A percentile compares a stretch with the other conserved stretches of the same genome.
phyloP scores from a whole-genome alignment of 345 rosid genomes.

The Pistacia vera region DNA sequence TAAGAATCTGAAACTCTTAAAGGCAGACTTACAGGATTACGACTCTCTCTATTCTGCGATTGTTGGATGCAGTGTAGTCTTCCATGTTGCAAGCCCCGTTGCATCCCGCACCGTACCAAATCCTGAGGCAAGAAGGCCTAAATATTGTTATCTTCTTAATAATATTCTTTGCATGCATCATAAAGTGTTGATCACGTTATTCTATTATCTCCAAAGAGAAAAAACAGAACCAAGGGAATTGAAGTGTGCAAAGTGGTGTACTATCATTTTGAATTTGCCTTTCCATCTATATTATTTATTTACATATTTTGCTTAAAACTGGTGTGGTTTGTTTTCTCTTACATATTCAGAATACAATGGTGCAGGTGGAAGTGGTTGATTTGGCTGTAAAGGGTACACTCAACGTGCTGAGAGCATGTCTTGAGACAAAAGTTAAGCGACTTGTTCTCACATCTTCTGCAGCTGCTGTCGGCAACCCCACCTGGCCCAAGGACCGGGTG shows the following conservation, averaged over 20 bases:
- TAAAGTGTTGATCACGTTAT: no score
- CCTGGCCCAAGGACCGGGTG: slow-evolving; percentile 48
- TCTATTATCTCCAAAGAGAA: no score
- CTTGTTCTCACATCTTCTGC: slow-evolving; percentile 59
- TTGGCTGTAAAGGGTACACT: slow-evolving; percentile 71
- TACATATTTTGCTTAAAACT: no score
- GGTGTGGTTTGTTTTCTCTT: no score
- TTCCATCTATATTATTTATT: no score
- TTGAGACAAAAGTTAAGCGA: slow-evolving; percentile 55
- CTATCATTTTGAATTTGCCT: no score
- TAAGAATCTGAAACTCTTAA: slow-evolving; percentile 58
- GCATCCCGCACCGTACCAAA: slow-evolving; percentile 41
- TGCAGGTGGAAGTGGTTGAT: slow-evolving; percentile 56
- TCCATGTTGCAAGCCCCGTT: slow-evolving; percentile 76
- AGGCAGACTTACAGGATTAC: slow-evolving; percentile 67
- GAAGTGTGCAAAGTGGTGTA: no score
- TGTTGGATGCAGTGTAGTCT: slow-evolving; percentile 57
- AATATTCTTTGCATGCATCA: no score
- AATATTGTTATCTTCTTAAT: no score
- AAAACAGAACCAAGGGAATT: no score
- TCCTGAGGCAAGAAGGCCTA: slow-evolving; percentile 20
- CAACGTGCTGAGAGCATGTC: slow-evolving; percentile 66
- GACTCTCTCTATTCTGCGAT: slow-evolving; percentile 46
- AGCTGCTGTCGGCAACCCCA: slow-evolving; percentile 53
- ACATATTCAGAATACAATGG: no score